Evolutionary conservation across 768 basidiomycete genomes (phyloP), one percentile per base, ranked within the genome.

Genomic region (Mycena chlorophos): DNA sequence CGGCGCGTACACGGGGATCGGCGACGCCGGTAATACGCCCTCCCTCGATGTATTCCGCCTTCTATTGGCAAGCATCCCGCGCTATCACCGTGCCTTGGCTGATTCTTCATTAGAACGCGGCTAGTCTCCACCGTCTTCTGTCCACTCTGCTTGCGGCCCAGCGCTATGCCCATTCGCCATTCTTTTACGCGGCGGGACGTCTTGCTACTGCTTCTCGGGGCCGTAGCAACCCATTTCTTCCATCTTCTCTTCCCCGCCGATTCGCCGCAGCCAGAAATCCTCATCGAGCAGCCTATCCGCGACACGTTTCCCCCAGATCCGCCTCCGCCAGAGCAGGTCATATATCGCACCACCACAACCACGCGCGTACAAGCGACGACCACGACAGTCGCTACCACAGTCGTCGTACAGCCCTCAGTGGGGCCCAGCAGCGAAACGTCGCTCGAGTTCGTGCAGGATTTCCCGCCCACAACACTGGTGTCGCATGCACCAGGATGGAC

Each of bases 161-260:
- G n/a, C 40, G 13, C 48, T 29, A 78, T 76, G 71, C 58, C 76
- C 47, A 68, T 77, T 47, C 69, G 77, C 63, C 75, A 77, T 30
- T 57, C 72, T 34, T 64, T 85, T 27, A 75, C 83, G 6, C 71
- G 80, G 27, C 75, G 84, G 28, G 85, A 88, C 70, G 84, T 77
- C 19, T 59, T 86, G 53, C 79, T 87, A 56, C 68, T 87, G 52
- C 73, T 85, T 39, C 57, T 85, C 14, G 86, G 86, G 20, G 85
- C 84, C 0, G 70, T 77, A 17, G 71, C 72, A 20, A 83, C 82
- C 78, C 81, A 86, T 57, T 52, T 86, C 30, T 77, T 80, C 71
- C 69, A 78, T 17, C 55, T 77, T 2, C 59, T 84, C 38, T 68
- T 77, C 60, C 60, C 52, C 25, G 49, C 69, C 19, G 50, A 49